Evolutionary conservation across 495 filamentous ascomycete genomes (phyloP).

Genomic region (Opeltia flavorubescens): DNA sequence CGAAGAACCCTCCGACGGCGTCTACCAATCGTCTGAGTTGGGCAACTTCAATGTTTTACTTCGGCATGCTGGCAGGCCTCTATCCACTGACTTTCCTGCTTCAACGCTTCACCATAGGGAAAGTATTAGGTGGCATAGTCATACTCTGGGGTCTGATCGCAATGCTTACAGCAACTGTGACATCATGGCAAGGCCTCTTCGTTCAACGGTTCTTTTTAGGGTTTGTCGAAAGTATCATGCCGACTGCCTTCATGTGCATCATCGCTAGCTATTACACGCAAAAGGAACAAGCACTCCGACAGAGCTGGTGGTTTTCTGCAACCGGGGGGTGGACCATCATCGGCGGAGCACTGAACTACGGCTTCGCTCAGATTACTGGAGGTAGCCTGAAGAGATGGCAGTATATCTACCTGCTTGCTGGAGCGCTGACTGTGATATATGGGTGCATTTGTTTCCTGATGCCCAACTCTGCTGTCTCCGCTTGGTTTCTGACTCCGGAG

Average conservation of each 20-base stretch:
- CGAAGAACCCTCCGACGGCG: constrained; percentile 37
- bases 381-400: constrained; percentile 47
- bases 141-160: constrained; percentile 53
- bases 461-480: constrained; percentile 37
- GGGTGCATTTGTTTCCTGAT: constrained; percentile 45
- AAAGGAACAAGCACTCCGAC: constrained; percentile 48
- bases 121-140: constrained; percentile 48
- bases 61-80: constrained; percentile 58
- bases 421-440: constrained; percentile 48
- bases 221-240: constrained; percentile 52
- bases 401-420: constrained; percentile 55
- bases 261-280: constrained; percentile 54
- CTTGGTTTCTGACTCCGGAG: constrained; percentile 37
- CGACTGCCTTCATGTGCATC: constrained; percentile 55
- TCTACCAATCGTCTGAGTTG: constrained; percentile 53
- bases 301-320: constrained; percentile 56
- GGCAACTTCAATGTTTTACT: constrained; percentile 70
- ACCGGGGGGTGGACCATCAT: constrained; percentile 57
- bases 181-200: constrained; percentile 47
- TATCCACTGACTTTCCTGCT: constrained; percentile 59
- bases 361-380: constrained; percentile 47
- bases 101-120: constrained; percentile 49
- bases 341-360: constrained; percentile 53
- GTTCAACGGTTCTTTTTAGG: constrained; percentile 61
- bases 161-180: constrained; percentile 54